These are phyloP conservation scores for Phialophora expanda DNA, from an alignment of 2,329 filamentous ascomycete genomes.

Conservation along the genomic window DNA sequence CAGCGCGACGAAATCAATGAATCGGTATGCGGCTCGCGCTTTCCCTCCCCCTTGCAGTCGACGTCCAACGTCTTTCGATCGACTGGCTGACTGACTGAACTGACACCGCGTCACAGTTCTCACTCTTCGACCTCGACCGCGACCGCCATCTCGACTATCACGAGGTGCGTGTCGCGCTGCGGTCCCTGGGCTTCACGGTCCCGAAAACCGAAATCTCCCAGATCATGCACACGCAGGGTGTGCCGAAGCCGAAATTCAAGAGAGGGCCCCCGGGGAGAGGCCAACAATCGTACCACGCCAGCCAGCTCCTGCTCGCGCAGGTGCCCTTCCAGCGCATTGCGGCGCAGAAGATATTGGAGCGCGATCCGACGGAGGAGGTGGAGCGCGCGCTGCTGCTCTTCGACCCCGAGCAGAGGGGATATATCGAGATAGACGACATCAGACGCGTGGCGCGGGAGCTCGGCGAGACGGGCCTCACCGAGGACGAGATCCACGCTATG, in stretches of 20 bases:
- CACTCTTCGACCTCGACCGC: slow-evolving; percentile 95
- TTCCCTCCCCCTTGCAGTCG: no score
- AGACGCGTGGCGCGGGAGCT: slow-evolving; percentile 85
- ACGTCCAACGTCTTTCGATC: neutral
- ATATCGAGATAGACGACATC: slow-evolving; percentile 87
- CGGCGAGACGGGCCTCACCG: slow-evolving; percentile 83
- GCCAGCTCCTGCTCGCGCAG: slow-evolving; percentile 73
- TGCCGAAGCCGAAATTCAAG: slow-evolving; percentile 66
- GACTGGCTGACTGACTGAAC: no score
- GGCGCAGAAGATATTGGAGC: slow-evolving; percentile 76
- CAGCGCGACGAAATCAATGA: slow-evolving; percentile 93
- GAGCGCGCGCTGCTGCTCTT: slow-evolving; percentile 90
- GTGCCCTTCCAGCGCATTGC: slow-evolving; percentile 76
- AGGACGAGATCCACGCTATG: slow-evolving; percentile 93
- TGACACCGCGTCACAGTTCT: slow-evolving; percentile 65
- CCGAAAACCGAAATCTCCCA: slow-evolving; percentile 82
- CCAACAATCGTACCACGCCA: slow-evolving; percentile 58
- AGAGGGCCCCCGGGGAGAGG: slow-evolving; percentile 39
- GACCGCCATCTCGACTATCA: slow-evolving; percentile 95
- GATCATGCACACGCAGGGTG: slow-evolving; percentile 80
- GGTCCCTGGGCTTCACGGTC: slow-evolving; percentile 91
- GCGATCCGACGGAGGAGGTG: slow-evolving; percentile 91
- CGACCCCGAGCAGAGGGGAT: slow-evolving; percentile 88
- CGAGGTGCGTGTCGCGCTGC: slow-evolving; percentile 95
- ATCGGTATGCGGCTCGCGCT: slow-evolving; percentile 64